These are phyloP conservation scores for Penicillium subrubescens DNA, from an alignment of 495 filamentous ascomycete species.

Conservation along the genomic window DNA sequence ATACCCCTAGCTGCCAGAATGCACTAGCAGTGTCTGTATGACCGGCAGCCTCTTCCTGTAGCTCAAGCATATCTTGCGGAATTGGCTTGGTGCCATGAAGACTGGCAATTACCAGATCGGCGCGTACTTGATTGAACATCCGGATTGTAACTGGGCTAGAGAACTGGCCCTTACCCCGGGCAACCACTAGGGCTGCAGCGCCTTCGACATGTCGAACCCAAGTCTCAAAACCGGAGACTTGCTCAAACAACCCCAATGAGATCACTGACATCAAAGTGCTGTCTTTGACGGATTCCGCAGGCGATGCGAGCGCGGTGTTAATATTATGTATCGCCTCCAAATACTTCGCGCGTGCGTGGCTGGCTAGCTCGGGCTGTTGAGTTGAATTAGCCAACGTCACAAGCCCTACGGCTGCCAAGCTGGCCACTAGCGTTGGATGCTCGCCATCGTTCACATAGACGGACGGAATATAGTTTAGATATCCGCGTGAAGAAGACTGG, in stretches of 20 bases:
- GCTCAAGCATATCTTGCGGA: constrained; percentile 24
- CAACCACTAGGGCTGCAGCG: constrained; percentile 49
- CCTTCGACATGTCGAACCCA: constrained; percentile 59
- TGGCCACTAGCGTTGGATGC: constrained; percentile 36
- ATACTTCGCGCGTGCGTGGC: constrained; percentile 44
- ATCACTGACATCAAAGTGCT: constrained; percentile 61
- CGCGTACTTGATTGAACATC: constrained; percentile 59
- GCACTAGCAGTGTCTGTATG: constrained; percentile 19
- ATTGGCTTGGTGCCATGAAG: constrained; percentile 23
- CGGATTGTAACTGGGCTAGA: constrained; percentile 42
- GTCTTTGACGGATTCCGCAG: constrained; percentile 56
- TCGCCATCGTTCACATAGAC: constrained; percentile 28
- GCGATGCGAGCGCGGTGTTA: constrained; percentile 53
- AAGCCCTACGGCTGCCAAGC: constrained; percentile 49
- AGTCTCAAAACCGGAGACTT: constrained; percentile 44
- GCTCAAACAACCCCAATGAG: constrained; percentile 61
- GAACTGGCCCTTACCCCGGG: constrained; percentile 55
- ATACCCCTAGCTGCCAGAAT: constrained; percentile 26
- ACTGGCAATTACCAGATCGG: constrained; percentile 29
- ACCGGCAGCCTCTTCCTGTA: constrained; percentile 32
- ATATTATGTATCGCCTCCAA: constrained; percentile 39
- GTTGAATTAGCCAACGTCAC: constrained; percentile 41
- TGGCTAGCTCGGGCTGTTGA: constrained; percentile 33
- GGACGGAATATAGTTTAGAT: constrained; percentile 34
- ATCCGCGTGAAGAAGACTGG: constrained; percentile 30